Conservation (phyloP, 2,329 filamentous ascomycete genomes). For the Sclerotinia nivalis region DNA sequence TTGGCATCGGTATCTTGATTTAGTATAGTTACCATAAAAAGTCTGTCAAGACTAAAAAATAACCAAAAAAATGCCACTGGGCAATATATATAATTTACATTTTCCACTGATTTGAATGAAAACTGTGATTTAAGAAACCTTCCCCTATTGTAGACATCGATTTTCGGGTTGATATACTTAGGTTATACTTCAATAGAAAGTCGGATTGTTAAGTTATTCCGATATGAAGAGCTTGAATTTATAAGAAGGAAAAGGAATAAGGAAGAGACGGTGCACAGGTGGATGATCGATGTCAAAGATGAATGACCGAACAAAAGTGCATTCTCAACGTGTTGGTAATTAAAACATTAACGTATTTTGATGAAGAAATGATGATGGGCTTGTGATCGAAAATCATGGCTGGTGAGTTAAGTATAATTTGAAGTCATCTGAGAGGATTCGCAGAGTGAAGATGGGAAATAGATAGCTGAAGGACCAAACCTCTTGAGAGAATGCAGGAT, state of each 20-base stretch:
- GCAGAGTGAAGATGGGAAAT: background rate
- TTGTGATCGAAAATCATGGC: background rate
- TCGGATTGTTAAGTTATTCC: background rate
- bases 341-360: no score
- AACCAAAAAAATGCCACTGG: slow-evolving; percentile 33
- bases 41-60: slow-evolving; percentile 25
- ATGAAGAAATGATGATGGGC: no score
- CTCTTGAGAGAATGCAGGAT: background rate
- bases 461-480: no score
- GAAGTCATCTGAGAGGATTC: background rate
- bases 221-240: background rate
- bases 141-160: background rate
- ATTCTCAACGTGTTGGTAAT: background rate
- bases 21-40: slow-evolving; percentile 26
- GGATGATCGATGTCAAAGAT: background rate
- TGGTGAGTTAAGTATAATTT: background rate
- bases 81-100: slow-evolving; percentile 18
- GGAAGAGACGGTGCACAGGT: background rate
- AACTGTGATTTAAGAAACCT: background rate
- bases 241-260: background rate
- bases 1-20: slow-evolving; percentile 24
- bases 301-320: background rate
- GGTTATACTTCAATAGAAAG: background rate
- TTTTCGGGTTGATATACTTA: background rate
- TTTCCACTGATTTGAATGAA: background rate